Evolutionary conservation across 2,329 filamentous ascomycete genomes (phyloP), one percentile per base, ranked within the genome.

Genomic region (Neonectria faginata): DNA sequence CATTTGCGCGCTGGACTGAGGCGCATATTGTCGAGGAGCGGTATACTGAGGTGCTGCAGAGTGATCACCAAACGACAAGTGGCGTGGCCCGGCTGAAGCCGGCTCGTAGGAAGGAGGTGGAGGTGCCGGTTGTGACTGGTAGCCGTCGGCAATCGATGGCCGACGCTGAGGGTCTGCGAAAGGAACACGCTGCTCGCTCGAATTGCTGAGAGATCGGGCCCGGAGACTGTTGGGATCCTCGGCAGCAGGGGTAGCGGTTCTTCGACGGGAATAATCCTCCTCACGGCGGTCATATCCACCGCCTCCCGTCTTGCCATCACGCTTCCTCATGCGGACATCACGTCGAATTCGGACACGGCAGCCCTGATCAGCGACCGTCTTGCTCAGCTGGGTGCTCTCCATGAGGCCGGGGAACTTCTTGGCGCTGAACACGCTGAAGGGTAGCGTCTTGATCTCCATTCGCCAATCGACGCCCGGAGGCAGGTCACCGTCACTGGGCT

Each of bases 331-430:
- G 62, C 94, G 90, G 7, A 97, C 93, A 80, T 98, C 96, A 68
- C 96, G 92, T 61, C 96, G 89, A 74, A 99, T 99, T 50, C 96
- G 91, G 29, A 99, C 96, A 70, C 95, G 93, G 79, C 96, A 98
- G 63, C 96, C 96, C 80, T 99, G 96, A 79, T 99, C 95, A 18
- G 95, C 94, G 47, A 99, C 94, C 39, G 93, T 91, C 67, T 94
- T 91, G 80, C 94, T 97, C 54, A 98, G 84, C 12, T 87, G 84
- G 0, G 96, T 99, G 81, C 94, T 97, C 78, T 96, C 93, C 48
- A 92, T 91, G 64, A 98, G 83, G 18, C 95, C 96, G 16, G 96
- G 96, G 82, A 99, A 99, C 83, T 97, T 98, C 89, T 98, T 99
- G 56, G 96, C 96, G 73, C 94, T 97, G 83, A 87, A 98, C 45